Evolutionary conservation across 345 rosid genomes (phyloP).

Genomic region (Triadica sebifera): DNA sequence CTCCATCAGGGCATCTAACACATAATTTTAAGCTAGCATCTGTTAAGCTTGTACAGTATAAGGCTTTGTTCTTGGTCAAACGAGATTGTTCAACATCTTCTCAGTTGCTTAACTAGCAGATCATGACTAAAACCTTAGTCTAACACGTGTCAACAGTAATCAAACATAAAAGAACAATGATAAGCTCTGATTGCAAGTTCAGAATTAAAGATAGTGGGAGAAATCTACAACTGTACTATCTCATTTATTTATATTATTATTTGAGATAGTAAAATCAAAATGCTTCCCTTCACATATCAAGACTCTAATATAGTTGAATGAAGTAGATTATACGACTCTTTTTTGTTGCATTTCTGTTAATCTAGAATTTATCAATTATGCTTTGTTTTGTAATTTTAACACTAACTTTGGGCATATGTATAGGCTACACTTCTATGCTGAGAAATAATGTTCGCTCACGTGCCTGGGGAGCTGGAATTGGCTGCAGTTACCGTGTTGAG

Average conservation of each 20-base stretch:
- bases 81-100: background rate
- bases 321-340: background rate
- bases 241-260: background rate
- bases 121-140: background rate
- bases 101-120: background rate
- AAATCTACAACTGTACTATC: too few relatives aligned
- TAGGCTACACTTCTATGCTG: constrained; percentile 88
- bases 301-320: background rate
- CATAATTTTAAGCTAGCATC: background rate
- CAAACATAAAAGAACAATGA: background rate
- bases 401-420: constrained; percentile 9
- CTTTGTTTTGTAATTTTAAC: background rate
- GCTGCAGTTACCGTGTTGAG: constrained; percentile 93
- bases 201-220: too few relatives aligned
- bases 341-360: background rate
- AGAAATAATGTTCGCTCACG: constrained; percentile 99
- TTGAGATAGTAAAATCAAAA: background rate
- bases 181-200: background rate
- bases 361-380: background rate
- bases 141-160: background rate
- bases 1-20: background rate
- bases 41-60: background rate
- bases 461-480: constrained; percentile 99
- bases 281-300: background rate
- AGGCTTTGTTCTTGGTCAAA: background rate